Evolutionary conservation across 306 rosid genomes (phyloP).

Genomic region (Acacia crassicarpa): DNA sequence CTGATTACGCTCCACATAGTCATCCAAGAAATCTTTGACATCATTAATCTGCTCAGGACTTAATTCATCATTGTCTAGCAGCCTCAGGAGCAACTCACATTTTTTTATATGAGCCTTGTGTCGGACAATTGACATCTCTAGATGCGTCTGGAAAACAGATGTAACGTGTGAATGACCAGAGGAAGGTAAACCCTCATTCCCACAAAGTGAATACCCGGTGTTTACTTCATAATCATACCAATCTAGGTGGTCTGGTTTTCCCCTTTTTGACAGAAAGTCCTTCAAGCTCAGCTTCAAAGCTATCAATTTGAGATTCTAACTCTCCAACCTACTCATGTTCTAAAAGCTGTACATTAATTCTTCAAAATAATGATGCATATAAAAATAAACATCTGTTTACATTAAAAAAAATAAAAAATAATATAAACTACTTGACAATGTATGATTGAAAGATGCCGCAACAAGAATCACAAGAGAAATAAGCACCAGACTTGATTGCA

Average conservation of each 20-base stretch:
- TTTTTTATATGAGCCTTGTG: conserved; percentile 92
- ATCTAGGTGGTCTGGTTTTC: conserved; percentile 72
- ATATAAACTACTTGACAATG: not conserved
- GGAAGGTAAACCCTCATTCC: conserved; percentile 21
- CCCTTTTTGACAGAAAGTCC: conserved; percentile 82
- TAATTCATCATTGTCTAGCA: conserved; percentile 82
- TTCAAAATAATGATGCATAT: not conserved
- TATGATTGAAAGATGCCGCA: not conserved
- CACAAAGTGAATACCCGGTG: conserved; percentile 3
- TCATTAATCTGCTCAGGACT: conserved; percentile 93
- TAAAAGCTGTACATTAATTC: conserved; percentile 12
- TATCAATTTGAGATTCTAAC: conserved; percentile 82
- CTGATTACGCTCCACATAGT: conserved; percentile 91
- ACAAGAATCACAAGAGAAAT: conserved; percentile 6
- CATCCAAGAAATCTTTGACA: conserved; percentile 80
- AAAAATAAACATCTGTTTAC: not conserved
- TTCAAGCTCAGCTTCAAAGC: conserved; percentile 86
- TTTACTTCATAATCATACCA: conserved; percentile 51
- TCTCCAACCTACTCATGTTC: conserved; percentile 61
- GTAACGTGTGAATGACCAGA: conserved; percentile 17
- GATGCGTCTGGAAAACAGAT: conserved; percentile 56
- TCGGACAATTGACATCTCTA: conserved; percentile 75
- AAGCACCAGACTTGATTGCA: not conserved
- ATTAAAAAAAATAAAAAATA: not conserved
- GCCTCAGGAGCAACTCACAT: conserved; percentile 77